Evolutionary conservation across 2,329 filamentous ascomycete species (phyloP).

Genomic region (Podosphaera fusca): DNA sequence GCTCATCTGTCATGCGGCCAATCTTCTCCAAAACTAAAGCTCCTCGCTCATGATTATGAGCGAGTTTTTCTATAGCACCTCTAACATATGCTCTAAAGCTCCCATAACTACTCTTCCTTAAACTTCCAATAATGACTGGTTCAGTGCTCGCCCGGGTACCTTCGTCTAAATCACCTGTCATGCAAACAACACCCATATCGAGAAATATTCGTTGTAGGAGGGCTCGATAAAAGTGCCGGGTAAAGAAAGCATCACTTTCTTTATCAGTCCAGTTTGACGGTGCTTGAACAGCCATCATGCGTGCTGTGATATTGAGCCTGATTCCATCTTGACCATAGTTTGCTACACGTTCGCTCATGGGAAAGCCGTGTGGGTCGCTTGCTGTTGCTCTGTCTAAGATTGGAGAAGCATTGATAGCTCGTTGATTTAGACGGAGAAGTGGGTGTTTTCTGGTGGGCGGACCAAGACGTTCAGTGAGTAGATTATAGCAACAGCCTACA

Average conservation of each 20-base stretch:
- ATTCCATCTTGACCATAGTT: slow-evolving; percentile 38
- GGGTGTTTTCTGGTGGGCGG: slow-evolving; percentile 73
- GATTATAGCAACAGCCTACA: slow-evolving; percentile 95
- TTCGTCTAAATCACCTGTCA: slow-evolving; percentile 15
- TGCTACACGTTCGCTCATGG: slow-evolving; percentile 56
- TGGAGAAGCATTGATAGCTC: slow-evolving; percentile 36
- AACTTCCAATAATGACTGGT: slow-evolving; percentile 66
- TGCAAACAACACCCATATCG: slow-evolving; percentile 54
- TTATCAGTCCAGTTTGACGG: slow-evolving; percentile 70
- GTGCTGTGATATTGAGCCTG: slow-evolving; percentile 78
- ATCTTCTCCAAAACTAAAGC: slow-evolving; percentile 42
- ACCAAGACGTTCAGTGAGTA: slow-evolving; percentile 72
- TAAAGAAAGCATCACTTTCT: slow-evolving; percentile 77
- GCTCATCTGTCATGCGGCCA: slow-evolving; percentile 45
- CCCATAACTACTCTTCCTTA: slow-evolving; percentile 57
- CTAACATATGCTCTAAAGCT: slow-evolving; percentile 58
- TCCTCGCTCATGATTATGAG: slow-evolving; percentile 32
- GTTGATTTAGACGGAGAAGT: slow-evolving; percentile 43
- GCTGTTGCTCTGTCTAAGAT: slow-evolving; percentile 45
- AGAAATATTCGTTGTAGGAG: slow-evolving; percentile 81
- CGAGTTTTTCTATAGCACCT: slow-evolving; percentile 58
- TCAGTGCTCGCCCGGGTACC: slow-evolving; percentile 31
- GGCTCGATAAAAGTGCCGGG: slow-evolving; percentile 76
- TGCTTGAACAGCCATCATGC: slow-evolving; percentile 96
- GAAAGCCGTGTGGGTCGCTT: slow-evolving; percentile 80